Base-by-base conservation (phyloP, 1,284 basidiomycete genomes). In the Ceratobasidium sp. region DNA sequence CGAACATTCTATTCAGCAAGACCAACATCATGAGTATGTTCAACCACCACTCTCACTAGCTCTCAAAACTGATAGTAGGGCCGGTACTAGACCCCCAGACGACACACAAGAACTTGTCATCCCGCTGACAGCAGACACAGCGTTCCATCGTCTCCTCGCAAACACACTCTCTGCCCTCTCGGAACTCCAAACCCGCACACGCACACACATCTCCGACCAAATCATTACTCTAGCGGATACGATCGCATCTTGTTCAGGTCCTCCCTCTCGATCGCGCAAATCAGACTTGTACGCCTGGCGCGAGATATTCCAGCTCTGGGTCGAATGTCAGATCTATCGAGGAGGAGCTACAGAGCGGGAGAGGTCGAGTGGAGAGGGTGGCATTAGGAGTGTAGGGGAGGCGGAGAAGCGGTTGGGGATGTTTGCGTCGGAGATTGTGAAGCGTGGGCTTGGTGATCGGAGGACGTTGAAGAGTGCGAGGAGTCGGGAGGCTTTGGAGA, bases 281-380 rank as follows among this genome's bases (percentile, higher is more conserved):
- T 85, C 85, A 26, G 96, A 98, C 78, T 82, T 98, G n/a, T 96
- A 95, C 78, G 87, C 89, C 2, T 98, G 96, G 96, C 84, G 96
- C 38, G 90, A 95, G 81, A 92, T 98, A 41, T 98, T 98, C 79
- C 87, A 90, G 61, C 82, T 97, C 1, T 98, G 97, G 83, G 85
- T 94, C 64, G 95, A 98, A 77, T 83, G 89, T 1, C 91, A 97
- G 78, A 89, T 98, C 6, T 98, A 98, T 77, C 54, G 46, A 14
- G 95, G 97, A 80, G 88, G 87, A 55, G 82, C 89, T 35, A 82
- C 85, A n/a, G 96, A 98, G 80, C 81, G 86, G 1, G 94, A 96
- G 80, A 83, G 92, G 28, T 86, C 86, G 26, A 70, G 43, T 44
- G 67, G 67, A 30, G 55, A 70, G 38, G 30, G 67, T 49, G 67